Conservation (phyloP, 1,284 basidiomycete species). For the Chondrostereum purpureum region DNA sequence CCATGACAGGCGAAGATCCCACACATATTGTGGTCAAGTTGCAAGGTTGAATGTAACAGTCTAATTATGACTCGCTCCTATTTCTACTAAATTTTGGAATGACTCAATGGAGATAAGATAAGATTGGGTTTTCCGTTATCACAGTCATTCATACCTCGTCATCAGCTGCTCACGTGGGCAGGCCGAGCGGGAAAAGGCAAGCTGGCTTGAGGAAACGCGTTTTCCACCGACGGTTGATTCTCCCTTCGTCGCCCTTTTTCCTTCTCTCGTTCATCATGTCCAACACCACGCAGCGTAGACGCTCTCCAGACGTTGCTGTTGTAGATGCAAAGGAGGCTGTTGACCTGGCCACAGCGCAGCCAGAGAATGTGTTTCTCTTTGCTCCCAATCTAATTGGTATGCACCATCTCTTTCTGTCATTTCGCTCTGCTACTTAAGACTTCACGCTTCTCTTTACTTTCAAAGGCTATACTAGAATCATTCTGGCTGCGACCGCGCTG, state of each 20-base stretch:
- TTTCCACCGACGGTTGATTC: no score
- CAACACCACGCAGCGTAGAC: constrained; percentile 25
- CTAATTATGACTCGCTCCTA: not conserved
- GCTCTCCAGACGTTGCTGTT: constrained; percentile 44
- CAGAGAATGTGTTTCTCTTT: constrained; percentile 94
- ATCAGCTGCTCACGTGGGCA: no score
- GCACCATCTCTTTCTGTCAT: constrained; percentile 18
- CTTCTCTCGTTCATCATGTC: constrained; percentile 21
- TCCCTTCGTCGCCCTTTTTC: not conserved
- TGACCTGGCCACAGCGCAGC: constrained; percentile 78
- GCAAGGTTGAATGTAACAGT: not conserved
- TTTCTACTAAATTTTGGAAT: constrained; percentile 13
- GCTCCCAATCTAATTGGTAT: constrained; percentile 92
- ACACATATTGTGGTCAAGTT: constrained; percentile 55
- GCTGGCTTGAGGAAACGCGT: no score
- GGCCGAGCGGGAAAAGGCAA: no score
- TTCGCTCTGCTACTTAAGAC: not conserved
- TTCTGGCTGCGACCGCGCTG: constrained; percentile 86
- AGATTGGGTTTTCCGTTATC: constrained; percentile 15
- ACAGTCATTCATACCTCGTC: not conserved
- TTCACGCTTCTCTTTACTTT: constrained; percentile 4
- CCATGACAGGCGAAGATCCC: constrained; percentile 85
- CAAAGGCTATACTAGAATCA: constrained; percentile 84
- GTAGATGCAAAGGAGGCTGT: constrained; percentile 77
- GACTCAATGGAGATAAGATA: constrained; percentile 20